Conservation (phyloP, 2,329 filamentous ascomycete species). For the Dactylonectria estremocensis region DNA sequence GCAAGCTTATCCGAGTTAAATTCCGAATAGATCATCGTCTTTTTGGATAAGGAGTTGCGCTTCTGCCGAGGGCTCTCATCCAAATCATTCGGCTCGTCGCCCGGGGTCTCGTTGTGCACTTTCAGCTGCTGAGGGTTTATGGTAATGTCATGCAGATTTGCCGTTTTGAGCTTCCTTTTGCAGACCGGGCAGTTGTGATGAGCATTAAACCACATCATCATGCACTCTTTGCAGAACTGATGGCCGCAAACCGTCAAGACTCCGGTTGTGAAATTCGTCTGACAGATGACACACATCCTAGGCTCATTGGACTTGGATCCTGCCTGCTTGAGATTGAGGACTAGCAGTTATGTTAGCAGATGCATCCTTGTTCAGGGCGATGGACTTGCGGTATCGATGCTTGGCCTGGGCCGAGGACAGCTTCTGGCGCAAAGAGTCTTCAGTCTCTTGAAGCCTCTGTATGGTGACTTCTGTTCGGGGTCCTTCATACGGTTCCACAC, state of each 20-base stretch:
- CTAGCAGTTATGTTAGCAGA: slow-evolving; percentile 49
- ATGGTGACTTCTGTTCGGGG: slow-evolving; percentile 67
- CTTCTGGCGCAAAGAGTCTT: slow-evolving; percentile 65
- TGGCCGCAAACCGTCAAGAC: slow-evolving; percentile 91
- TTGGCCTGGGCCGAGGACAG: slow-evolving; percentile 79
- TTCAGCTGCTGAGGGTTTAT: slow-evolving; percentile 83
- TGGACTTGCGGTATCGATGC: slow-evolving; percentile 76
- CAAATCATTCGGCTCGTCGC: slow-evolving; percentile 24
- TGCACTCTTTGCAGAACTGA: slow-evolving; percentile 91
- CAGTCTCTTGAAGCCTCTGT: slow-evolving; percentile 48
- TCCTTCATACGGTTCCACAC: slow-evolving; percentile 82
- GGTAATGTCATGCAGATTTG: slow-evolving; percentile 87
- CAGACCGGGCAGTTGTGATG: slow-evolving; percentile 88
- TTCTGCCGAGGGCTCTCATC: slow-evolving; percentile 34
- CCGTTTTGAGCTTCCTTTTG: slow-evolving; percentile 75
- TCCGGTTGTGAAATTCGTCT: slow-evolving; percentile 81
- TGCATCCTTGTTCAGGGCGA: not conserved
- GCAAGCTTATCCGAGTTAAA: slow-evolving; percentile 80
- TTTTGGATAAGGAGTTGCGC: slow-evolving; percentile 47
- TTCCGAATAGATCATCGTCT: slow-evolving; percentile 79
- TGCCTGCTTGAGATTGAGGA: slow-evolving; percentile 67
- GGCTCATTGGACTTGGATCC: slow-evolving; percentile 76
- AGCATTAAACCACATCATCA: slow-evolving; percentile 82
- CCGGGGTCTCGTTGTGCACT: slow-evolving; percentile 63
- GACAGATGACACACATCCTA: slow-evolving; percentile 89